Base-by-base conservation (phyloP, 441 rosid species). In the Gossypium gossypioides region DNA sequence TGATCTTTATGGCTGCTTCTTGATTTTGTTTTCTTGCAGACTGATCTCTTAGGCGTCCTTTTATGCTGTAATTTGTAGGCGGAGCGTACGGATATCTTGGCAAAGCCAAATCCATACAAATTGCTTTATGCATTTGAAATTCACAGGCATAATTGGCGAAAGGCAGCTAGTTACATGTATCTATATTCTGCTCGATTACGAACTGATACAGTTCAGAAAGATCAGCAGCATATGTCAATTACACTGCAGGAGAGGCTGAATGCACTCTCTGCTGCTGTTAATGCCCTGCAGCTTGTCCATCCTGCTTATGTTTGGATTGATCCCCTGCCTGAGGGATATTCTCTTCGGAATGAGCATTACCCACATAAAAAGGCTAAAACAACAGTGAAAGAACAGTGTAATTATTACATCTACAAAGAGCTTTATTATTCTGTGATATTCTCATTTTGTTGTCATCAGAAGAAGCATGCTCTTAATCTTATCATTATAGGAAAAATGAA, bases 121-220 rank as follows among this genome's bases (percentile, higher is more conserved):
- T 75, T 96, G 79, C 93, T 96, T 66, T 96, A 93, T 85, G 88
- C 99, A 72, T 96, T 90, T 81, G 99, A 96, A 81, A 89, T 87
- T 93, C 89, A 86, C 76, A 85, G 85, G 76, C 96, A 96, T 77
- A 96, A 93, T 69, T 96, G 99, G 99, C 84, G 91, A 79, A 87
- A 75, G 82, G 97, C 99, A 15, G 99, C 99, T 54, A 81, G 81
- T 82, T 96, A 88, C 84, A 87, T 96, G 61, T 96, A 93, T 79
- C 86, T 81, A 32, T 91, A 86, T 78, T 78, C 97, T 74, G 78
- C 81, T 80, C 96, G 97, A 70, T 81, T 96, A 83, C 86, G 86
- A 84, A 85, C 76, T 51, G 94, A 93, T 82, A 78, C 86, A 46
- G 71, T 76, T 77, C 59, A 79, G 72, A 87, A 81, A 72, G 93